Percentiles rank a stretch among this genome's conserved stretches.
These are phyloP conservation scores for Trypanosoma theileri DNA, from an alignment of 208 protist genomes.

Conservation along the genomic window DNA sequence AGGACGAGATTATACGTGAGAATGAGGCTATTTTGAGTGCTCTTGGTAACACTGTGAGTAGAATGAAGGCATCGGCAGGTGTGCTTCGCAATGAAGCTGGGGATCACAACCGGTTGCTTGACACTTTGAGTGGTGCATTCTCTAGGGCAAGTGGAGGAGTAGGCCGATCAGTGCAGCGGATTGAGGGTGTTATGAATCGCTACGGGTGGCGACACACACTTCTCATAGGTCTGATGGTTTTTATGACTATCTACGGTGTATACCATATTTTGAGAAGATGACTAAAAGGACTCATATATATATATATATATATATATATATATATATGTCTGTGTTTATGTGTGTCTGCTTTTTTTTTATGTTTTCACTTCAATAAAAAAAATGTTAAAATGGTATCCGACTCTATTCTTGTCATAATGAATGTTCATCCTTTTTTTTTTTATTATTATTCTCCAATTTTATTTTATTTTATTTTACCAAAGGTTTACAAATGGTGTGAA, in stretches of 20 bases:
- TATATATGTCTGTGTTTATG: background rate
- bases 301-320: slow-evolving; percentile 4
- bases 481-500: slow-evolving; percentile 1
- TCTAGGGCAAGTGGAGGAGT: slow-evolving; percentile 57
- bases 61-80: slow-evolving; percentile 66
- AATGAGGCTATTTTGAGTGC: slow-evolving; percentile 79
- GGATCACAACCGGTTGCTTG: slow-evolving; percentile 74
- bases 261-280: slow-evolving; percentile 13
- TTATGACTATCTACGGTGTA: slow-evolving; percentile 38
- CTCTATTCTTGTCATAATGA: background rate
- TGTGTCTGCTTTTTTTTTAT: background rate
- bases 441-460: background rate
- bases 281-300: no score
- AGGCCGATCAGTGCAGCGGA: slow-evolving; percentile 40
- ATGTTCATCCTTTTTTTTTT: background rate
- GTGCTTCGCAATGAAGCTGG: slow-evolving; percentile 57
- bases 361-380: background rate
- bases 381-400: background rate
- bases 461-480: background rate
- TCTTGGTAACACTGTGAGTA: slow-evolving; percentile 51
- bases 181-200: slow-evolving; percentile 55
- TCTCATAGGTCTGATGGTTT: slow-evolving; percentile 36
- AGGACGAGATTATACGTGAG: slow-evolving; percentile 71
- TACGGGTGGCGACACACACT: slow-evolving; percentile 66
- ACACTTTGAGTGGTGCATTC: slow-evolving; percentile 45